phyloP scores from a whole-genome alignment of 1,284 basidiomycete genomes.

The Leucoagaricus sp. region DNA sequence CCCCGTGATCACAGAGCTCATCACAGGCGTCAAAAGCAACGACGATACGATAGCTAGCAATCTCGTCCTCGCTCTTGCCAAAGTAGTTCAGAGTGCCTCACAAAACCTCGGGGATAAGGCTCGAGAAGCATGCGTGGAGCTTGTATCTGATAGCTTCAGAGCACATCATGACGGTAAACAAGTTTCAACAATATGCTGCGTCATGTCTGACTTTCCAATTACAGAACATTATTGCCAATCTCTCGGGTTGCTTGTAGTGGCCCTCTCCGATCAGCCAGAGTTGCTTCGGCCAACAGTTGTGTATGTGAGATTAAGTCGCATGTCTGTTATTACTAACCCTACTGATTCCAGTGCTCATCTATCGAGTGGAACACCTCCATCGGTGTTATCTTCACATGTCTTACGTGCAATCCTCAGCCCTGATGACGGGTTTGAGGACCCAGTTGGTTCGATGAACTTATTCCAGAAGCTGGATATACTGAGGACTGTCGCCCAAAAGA shows the following conservation, averaged over 20 bases:
- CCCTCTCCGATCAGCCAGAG: slow-evolving; percentile 68
- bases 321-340: background rate
- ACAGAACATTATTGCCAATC: slow-evolving; percentile 76
- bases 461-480: slow-evolving; percentile 69
- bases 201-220: slow-evolving; percentile 2
- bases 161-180: slow-evolving; percentile 68
- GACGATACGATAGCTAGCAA: slow-evolving; percentile 80
- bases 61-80: slow-evolving; percentile 74
- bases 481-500: slow-evolving; percentile 71
- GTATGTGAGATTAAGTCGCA: slow-evolving; percentile 40
- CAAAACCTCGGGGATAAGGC: slow-evolving; percentile 80
- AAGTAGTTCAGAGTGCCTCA: slow-evolving; percentile 74
- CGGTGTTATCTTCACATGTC: slow-evolving; percentile 63
- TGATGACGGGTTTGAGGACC: slow-evolving; percentile 40
- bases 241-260: slow-evolving; percentile 66
- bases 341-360: slow-evolving; percentile 50
- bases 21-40: slow-evolving; percentile 65
- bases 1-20: slow-evolving; percentile 87
- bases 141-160: slow-evolving; percentile 81
- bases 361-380: slow-evolving; percentile 62
- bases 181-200: background rate
- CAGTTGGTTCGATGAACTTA: slow-evolving; percentile 40
- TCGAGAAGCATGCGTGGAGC: slow-evolving; percentile 69
- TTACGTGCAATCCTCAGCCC: slow-evolving; percentile 63
- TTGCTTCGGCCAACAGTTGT: slow-evolving; percentile 70